phyloP scores from a whole-genome alignment of 2,329 filamentous ascomycete genomes.

The Incumbomyces lentus region DNA sequence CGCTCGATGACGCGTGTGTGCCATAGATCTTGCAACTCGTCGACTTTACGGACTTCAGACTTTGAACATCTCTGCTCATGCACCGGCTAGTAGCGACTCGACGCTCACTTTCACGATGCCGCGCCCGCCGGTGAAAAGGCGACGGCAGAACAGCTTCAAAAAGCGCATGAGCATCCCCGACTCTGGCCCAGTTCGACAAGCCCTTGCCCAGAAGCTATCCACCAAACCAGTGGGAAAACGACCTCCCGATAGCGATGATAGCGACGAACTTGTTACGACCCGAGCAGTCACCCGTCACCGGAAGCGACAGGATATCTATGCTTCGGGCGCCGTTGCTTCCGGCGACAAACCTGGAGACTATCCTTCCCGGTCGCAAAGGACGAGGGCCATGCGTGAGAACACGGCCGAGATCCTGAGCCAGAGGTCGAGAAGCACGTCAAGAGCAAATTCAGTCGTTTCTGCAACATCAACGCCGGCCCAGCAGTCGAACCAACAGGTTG shows the following conservation, averaged over 20 bases:
- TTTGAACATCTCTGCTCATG: no score
- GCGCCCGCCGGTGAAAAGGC: slow-evolving; percentile 15
- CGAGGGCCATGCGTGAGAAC: slow-evolving; percentile 13
- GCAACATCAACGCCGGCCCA: background rate
- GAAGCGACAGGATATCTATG: slow-evolving; percentile 17
- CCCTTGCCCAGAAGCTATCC: slow-evolving; percentile 16
- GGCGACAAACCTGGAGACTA: slow-evolving; percentile 18
- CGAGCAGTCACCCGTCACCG: slow-evolving; percentile 8
- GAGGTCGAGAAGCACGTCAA: slow-evolving; percentile 6
- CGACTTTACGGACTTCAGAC: no score
- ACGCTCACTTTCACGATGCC: slow-evolving; percentile 11
- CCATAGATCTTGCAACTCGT: no score
- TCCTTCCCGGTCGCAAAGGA: slow-evolving; percentile 16
- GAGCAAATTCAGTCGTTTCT: slow-evolving; percentile 1
- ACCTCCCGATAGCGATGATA: slow-evolving; percentile 20
- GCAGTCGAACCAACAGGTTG: background rate
- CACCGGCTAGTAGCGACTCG: no score
- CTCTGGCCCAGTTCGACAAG: slow-evolving; percentile 11
- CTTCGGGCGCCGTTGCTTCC: slow-evolving; percentile 17
- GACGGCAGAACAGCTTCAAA: slow-evolving; percentile 12
- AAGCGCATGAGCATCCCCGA: slow-evolving; percentile 7
- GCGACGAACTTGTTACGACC: slow-evolving; percentile 20
- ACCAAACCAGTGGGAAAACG: slow-evolving; percentile 15
- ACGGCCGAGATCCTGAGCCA: slow-evolving; percentile 12
- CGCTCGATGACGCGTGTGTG: no score